These are phyloP conservation scores for Curvularia sp. DNA, from an alignment of 2,329 filamentous ascomycete genomes.

Conservation along the genomic window DNA sequence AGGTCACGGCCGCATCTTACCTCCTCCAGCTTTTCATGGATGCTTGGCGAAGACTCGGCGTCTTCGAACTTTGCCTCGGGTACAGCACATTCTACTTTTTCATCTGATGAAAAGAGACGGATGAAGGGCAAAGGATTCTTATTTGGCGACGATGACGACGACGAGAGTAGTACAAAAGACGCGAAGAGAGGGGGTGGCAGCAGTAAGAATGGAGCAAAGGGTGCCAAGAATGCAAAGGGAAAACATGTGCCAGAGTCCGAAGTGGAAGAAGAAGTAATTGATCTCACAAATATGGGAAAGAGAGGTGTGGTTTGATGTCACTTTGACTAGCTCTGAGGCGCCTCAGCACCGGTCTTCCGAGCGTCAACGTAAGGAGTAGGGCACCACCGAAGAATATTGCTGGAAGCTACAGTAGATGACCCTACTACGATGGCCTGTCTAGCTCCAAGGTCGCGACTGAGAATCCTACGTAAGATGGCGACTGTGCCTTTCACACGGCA, in stretches of 20 bases:
- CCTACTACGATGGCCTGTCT: neutral
- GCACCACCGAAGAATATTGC: neutral
- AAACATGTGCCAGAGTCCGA: conserved; percentile 37
- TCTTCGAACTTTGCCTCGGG: conserved; percentile 47
- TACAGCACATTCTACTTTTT: conserved; percentile 44
- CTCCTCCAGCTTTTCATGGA: conserved; percentile 80
- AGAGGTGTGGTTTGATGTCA: conserved; percentile 37
- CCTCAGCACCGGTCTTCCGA: neutral
- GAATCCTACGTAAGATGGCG: conserved; percentile 2
- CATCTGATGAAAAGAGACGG: conserved; percentile 47
- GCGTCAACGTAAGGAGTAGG: neutral
- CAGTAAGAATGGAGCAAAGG: conserved; percentile 27
- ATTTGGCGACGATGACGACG: conserved; percentile 53
- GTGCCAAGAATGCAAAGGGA: conserved; percentile 28
- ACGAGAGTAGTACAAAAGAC: conserved; percentile 28
- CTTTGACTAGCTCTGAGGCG: neutral
- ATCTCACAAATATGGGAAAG: conserved; percentile 47
- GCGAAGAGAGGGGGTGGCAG: conserved; percentile 33
- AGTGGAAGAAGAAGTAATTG: conserved; percentile 49
- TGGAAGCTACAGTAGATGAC: conserved; percentile 7
- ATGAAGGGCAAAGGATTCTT: conserved; percentile 51
- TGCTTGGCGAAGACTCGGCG: conserved; percentile 61
- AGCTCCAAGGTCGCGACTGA: neutral
- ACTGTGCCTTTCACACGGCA: neutral
- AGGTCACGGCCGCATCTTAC: conserved; percentile 70